Evolutionary conservation across 1,139 yeast genomes (phyloP), one percentile per base, ranked within the genome.

Genomic region (Hanseniaspora uvarum): DNA sequence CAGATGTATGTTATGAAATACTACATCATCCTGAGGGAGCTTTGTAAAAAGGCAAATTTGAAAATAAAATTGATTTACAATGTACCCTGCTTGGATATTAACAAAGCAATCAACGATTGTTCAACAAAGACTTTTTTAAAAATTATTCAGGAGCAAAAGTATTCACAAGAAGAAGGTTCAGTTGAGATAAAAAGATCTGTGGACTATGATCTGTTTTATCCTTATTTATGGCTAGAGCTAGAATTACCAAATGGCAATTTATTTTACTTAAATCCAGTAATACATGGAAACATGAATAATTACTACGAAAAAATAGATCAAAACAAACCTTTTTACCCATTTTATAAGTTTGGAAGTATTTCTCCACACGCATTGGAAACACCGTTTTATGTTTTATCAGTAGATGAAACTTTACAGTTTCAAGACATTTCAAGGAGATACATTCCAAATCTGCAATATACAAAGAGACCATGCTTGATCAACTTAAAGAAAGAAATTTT

Each of bases 371-470:
- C 43, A 14, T 16, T 50, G 14, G 53, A 50, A 21, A 4, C 16
- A 8, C 53, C 53, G 1, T 36, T 18, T 14, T 50, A 43, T 30
- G 26, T 50, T 26, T n/a, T 43, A 14, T 31, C 47, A 19, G 33
- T 50, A 3, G 53, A 50, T 37, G 21, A 23, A 8, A 34, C 5
- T 5, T 21, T 50, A 14, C 37, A 50, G 12, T 14, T 43, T 10
- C 21, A 28, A 21, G 26, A 50, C 24, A 28, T 36, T 26, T 50
- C 48, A n/a, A 18, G 10, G 5, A 50, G 37, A 43, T 50, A 50
- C 34, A 50, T 50, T 28, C 53, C 53, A 19, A 50, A 50, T 21
- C 18, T 50, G 26, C 53, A 50, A 12, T 50, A 26, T 34, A 36
- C 48, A 5, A 21, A 11, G 5, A 36, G 30, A 11, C 53, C 53